Percentiles rank a stretch among this genome's conserved stretches.
Conservation (phyloP, 1,284 basidiomycete species). For the Macrocystidia cucumis region DNA sequence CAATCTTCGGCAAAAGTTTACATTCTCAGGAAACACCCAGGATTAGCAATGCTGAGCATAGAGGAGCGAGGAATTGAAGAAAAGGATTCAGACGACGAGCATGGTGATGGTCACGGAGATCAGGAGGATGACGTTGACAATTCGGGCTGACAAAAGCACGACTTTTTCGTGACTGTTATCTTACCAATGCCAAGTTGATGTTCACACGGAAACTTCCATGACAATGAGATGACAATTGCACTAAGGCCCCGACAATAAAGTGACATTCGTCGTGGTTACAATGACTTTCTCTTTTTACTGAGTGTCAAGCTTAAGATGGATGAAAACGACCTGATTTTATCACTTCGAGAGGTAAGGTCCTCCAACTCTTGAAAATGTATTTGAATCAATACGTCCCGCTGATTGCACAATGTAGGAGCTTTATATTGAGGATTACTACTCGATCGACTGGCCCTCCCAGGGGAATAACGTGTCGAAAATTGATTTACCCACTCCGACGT, state of each 20-base stretch:
- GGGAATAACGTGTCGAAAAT: slow-evolving; percentile 76
- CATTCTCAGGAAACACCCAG: slow-evolving; percentile 1
- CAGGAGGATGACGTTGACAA: no score
- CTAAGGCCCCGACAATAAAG: no score
- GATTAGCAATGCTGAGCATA: neutral
- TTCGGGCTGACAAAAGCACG: no score
- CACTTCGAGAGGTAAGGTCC: slow-evolving; percentile 64
- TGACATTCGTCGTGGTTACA: no score
- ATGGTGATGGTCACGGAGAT: no score
- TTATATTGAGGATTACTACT: slow-evolving; percentile 79
- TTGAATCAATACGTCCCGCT: neutral
- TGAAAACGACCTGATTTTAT: slow-evolving; percentile 75
- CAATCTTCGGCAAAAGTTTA: neutral
- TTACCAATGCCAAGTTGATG: no score
- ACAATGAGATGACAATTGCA: no score
- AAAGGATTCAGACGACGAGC: no score
- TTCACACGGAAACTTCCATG: no score
- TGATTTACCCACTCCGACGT: slow-evolving; percentile 88
- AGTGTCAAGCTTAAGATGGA: slow-evolving; percentile 69
- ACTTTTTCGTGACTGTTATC: no score
- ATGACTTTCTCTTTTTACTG: no score
- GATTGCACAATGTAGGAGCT: slow-evolving; percentile 71
- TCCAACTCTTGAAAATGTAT: neutral
- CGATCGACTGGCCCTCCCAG: slow-evolving; percentile 87
- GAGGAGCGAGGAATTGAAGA: neutral